Base-by-base conservation (phyloP, 2,329 filamentous ascomycete species). In the Pyricularia sp. region DNA sequence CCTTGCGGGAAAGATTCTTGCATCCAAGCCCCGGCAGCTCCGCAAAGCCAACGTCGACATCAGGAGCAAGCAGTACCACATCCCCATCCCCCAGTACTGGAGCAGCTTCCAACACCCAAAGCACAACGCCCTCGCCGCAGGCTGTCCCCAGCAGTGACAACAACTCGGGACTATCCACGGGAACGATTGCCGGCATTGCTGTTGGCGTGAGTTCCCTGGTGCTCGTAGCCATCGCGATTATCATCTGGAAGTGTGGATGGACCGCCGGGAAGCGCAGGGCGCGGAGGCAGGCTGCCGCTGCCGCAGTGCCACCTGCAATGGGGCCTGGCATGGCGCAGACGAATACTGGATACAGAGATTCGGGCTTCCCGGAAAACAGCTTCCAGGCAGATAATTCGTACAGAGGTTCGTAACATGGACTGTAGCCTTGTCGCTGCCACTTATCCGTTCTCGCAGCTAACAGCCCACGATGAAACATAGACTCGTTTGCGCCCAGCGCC, bases 201-300 rank as follows among this genome's bases (percentile, higher is more conserved):
- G 68, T 74, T 6, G 72, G 73, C 26, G 69, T 72, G 7, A 71
- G 70, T 11, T 69, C 70, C 9, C 63, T 73, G 12, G 68, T 73
- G n/a, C 70, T 71, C 31, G 68, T 74, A 20, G n/a, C 72, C 5
- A 66, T 72, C 12, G 73, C 66, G 1, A 67, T 74, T 30, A 9
- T 73, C n/a, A 70, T 71, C 11, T 74, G 73, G 50, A 70, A 71
- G 67, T 72, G 70, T 55, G 73, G 73, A 26, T 74, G 73, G 72
- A 63, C 23, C 28, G 55, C 55, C 14, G 55, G 58, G 2, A 68
- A 50, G 58, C 66, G 66, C 10, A 68, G 33, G 25, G 55, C 59
- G 25, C 30, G 58, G 23, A 59, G 61, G 20, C 31, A 68, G 55
- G 58, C 20, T 2, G 42, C 42, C 17, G 36, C 17, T 2, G 33